A percentile compares a stretch with the other conserved stretches of the same genome.
phyloP scores from a whole-genome alignment of 352 stramenopile species.

The Globisporangium abappressorium region DNA sequence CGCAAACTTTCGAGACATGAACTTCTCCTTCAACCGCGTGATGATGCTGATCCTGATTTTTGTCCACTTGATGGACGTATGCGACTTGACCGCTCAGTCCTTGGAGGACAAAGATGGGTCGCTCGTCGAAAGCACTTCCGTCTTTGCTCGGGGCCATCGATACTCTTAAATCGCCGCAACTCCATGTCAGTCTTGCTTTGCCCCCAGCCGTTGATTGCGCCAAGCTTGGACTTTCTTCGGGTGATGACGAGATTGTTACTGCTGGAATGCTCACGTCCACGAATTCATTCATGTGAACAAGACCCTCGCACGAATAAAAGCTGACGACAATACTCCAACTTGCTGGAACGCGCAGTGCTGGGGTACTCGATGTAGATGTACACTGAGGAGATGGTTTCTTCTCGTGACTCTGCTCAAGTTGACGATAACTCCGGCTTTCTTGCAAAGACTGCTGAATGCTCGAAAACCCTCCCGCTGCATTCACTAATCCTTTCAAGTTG shows the following conservation, averaged over 20 bases:
- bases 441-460: not conserved
- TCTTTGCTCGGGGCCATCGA: not conserved
- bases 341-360: not conserved
- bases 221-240: not conserved
- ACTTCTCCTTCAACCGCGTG: constrained; percentile 10
- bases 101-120: not conserved
- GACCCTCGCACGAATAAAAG: not conserved
- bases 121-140: not conserved
- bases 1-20: not conserved
- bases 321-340: constrained; percentile 7
- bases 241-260: constrained; percentile 8
- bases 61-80: constrained; percentile 11
- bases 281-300: constrained; percentile 15
- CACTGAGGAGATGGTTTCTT: not conserved
- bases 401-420: not conserved
- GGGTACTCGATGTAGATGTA: not conserved
- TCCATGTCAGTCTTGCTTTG: constrained; percentile 3
- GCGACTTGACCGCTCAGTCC: constrained; percentile 8
- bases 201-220: constrained; percentile 2
- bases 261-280: constrained; percentile 8
- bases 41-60: not conserved
- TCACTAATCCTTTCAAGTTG: constrained; percentile 9
- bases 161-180: constrained; percentile 7
- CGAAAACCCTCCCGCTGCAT: not conserved
- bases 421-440: not conserved